Base-by-base conservation (phyloP, 2,329 filamentous ascomycete species). In the Ceratocystis ficicola region DNA sequence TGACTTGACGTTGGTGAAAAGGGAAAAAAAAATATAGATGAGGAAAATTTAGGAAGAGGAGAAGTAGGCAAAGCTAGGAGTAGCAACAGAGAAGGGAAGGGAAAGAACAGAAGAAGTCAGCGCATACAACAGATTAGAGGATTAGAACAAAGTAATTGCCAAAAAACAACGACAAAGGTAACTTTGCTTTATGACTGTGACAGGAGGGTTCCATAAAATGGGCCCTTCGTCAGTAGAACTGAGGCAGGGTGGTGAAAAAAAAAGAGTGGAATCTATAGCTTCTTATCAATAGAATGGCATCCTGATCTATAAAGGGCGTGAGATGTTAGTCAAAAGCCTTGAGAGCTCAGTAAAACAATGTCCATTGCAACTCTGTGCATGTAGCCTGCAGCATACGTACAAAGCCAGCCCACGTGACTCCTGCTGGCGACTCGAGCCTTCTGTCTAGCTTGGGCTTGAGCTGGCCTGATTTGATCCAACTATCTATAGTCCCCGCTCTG, bases 71-170 rank as follows among this genome's bases (percentile, higher is more conserved):
- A 41, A 41, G 10, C 36, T 41, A 12, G 36, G 1, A 41, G 36
- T 41, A 41, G 36, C 36, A 41, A 15, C 8, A 44, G 5, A 61
- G 7, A 5, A 20, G 20, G 12, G 15, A 61, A 61, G 12, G 30
- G 15, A 61, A 15, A 5, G 12, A 36, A 36, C 1, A 36, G 8
- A 41, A 41, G 36, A 41, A 12, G 36, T 41, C 36, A 41, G 36
- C 36, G 36, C 10, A 12, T 41, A 41, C 5, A 8, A 15, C 52
- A 32, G 30, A 30, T 57, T n/a, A 25, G 17, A 57, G 52, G 52
- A 57, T 57, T 10, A 62, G 59, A 62, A 57, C 22, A 57, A 15
- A 28, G 52, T 8, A 57, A 28, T 57, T 57, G 3, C 52, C 52
- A 30, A 57, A 57, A 57, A 57, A 17, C 50, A 25, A 28, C 22